A percentile compares a stretch with the other conserved stretches of the same genome.
phyloP scores from a whole-genome alignment of 495 filamentous ascomycete genomes.

The Chlorociboria aeruginascens region DNA sequence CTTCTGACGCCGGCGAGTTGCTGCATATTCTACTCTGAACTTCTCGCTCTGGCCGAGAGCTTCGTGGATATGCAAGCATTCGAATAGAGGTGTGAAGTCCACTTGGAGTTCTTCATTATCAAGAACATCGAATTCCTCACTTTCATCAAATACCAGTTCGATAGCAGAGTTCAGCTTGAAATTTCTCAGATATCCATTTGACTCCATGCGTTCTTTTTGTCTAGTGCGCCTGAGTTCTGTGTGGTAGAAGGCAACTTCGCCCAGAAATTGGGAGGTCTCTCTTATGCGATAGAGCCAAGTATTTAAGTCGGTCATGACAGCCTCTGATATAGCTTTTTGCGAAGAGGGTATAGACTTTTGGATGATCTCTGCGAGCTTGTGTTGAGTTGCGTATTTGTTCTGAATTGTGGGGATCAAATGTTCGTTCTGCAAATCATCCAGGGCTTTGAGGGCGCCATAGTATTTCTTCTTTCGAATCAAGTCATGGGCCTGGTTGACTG shows the following conservation, averaged over 20 bases:
- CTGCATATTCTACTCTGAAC: slow-evolving; percentile 82
- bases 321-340: slow-evolving; percentile 84
- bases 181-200: slow-evolving; percentile 54
- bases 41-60: slow-evolving; percentile 85
- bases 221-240: slow-evolving; percentile 77
- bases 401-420: slow-evolving; percentile 43
- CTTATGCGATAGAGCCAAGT: slow-evolving; percentile 96
- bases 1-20: slow-evolving; percentile 80
- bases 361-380: slow-evolving; percentile 92
- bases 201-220: slow-evolving; percentile 68
- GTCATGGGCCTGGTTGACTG: slow-evolving; percentile 92
- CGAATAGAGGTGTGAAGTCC: slow-evolving; percentile 89
- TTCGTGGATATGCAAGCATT: slow-evolving; percentile 94
- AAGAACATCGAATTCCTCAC: slow-evolving; percentile 86
- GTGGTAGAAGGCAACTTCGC: slow-evolving; percentile 94
- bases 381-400: slow-evolving; percentile 72
- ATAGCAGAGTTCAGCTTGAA: slow-evolving; percentile 95
- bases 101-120: slow-evolving; percentile 90
- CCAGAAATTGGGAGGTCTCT: slow-evolving; percentile 88
- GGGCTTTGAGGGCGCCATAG: slow-evolving; percentile 82
- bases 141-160: slow-evolving; percentile 88
- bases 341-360: slow-evolving; percentile 89
- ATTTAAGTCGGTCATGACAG: slow-evolving; percentile 93
- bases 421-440: slow-evolving; percentile 94
- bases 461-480: slow-evolving; percentile 84